Base-by-base conservation (phyloP, 108 stramenopile species). In the Fistulifera solaris region DNA sequence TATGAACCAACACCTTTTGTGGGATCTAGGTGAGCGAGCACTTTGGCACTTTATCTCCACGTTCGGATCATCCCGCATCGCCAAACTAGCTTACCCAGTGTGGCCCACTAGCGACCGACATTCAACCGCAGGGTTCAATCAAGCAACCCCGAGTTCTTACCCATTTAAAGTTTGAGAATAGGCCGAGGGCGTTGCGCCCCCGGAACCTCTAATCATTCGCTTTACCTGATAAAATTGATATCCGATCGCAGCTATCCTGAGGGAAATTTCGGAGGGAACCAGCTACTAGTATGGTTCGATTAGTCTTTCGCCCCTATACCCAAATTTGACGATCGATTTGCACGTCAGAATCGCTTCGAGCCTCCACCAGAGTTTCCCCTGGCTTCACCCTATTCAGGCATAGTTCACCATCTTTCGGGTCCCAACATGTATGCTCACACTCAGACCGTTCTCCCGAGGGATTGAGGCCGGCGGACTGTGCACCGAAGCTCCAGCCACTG, bases 81-180 rank as follows among this genome's bases (percentile, higher is more conserved):
- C 92, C 92, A 85, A 79, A 75, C 83, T 78, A 87, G 91, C 91
- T 94, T 94, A 94, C 92, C 93, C 85, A 72, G 82, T 76, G 77
- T 86, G 93, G 93, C 93, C 93, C 93, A 90, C 86, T 90, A 80
- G 81, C 84, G 73, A 89, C 86, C 85, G 70, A 75, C 78, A 93
- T 87, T 89, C 85, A 62, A 85, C 81, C 78, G 72, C 69, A 77
- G 78, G 76, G 83, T 93, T 84, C 91, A 86, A 74, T 85, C 81
- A 88, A 88, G 84, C 82, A 85, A 92, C 81, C 80, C 77, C 71
- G 68, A 78, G 83, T 75, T 89, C 87, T 83, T 89, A 83, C 85
- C 85, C 87, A 94, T 89, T 89, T 83, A 87, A 94, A 93, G 87
- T 93, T 89, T 94, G 92, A 94, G 92, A 94, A 94, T 89, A 89